phyloP scores from a whole-genome alignment of 108 stramenopile genomes.

The Skeletonema grethae region DNA sequence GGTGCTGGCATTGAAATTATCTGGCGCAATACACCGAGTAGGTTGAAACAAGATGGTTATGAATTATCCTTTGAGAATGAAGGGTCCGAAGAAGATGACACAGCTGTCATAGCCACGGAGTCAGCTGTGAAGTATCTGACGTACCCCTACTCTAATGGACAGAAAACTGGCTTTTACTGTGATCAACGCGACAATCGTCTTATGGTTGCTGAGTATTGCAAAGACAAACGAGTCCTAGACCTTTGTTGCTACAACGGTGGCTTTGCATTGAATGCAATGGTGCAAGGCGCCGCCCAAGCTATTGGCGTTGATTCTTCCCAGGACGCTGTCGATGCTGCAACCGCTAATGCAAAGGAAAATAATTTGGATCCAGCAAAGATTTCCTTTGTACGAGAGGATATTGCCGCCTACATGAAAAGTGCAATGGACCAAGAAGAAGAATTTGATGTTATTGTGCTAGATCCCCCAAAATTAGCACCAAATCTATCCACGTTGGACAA shows the following conservation, averaged over 20 bases:
- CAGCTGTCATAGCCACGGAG: conserved; percentile 62
- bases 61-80: conserved; percentile 32
- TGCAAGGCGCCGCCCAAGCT: conserved; percentile 53
- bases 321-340: conserved; percentile 79
- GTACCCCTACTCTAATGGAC: conserved; percentile 71
- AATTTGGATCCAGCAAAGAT: conserved; percentile 51
- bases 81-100: conserved; percentile 31
- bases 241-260: conserved; percentile 91
- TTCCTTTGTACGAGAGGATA: conserved; percentile 74
- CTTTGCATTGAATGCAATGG: conserved; percentile 82
- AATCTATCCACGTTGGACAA: conserved; percentile 61
- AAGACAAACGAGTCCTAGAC: conserved; percentile 80
- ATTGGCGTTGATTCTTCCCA: conserved; percentile 87
- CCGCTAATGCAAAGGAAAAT: conserved; percentile 79
- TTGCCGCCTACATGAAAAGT: conserved; percentile 80
- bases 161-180: conserved; percentile 98
- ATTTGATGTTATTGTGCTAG: conserved; percentile 88
- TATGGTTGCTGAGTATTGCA: conserved; percentile 56
- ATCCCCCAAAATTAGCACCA: conserved; percentile 96
- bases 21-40: conserved; percentile 72
- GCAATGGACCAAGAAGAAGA: conserved; percentile 33
- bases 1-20: conserved; percentile 55
- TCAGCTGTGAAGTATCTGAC: conserved; percentile 81
- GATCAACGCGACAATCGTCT: conserved; percentile 94
- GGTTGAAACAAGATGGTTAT: conserved; percentile 81